Percentiles rank a stretch among this genome's conserved stretches.
These are phyloP conservation scores for Insectozyma bohioensis DNA, from an alignment of 1,139 yeast species.

Conservation along the genomic window DNA sequence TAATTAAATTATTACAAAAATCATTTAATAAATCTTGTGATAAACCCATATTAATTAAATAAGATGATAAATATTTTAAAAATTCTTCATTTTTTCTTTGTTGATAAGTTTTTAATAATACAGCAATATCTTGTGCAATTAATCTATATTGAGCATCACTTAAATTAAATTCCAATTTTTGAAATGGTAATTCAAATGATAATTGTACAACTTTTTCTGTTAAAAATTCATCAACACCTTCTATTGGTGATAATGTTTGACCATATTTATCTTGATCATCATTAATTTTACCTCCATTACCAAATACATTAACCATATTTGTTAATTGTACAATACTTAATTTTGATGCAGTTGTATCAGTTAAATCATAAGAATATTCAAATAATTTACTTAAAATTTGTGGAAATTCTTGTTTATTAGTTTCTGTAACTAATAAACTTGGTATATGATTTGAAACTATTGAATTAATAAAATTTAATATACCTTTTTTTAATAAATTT, in stretches of 20 bases:
- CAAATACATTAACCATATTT: constrained; percentile 62
- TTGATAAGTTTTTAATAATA: constrained; percentile 66
- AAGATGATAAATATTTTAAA: constrained; percentile 50
- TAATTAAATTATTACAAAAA: constrained; percentile 55
- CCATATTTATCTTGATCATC: constrained; percentile 57
- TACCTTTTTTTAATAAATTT: constrained; percentile 63
- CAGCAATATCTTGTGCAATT: constrained; percentile 73
- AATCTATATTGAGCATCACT: constrained; percentile 79
- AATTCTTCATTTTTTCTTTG: constrained; percentile 39
- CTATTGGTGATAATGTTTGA: constrained; percentile 54
- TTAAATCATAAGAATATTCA: constrained; percentile 61
- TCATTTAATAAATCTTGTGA: constrained; percentile 56
- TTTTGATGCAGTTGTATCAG: constrained; percentile 58
- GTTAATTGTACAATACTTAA: constrained; percentile 68
- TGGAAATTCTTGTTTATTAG: constrained; percentile 64
- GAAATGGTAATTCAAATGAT: constrained; percentile 78
- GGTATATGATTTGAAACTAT: constrained; percentile 77
- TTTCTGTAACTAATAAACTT: constrained; percentile 68
- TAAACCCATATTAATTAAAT: constrained; percentile 61
- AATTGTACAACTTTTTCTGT: constrained; percentile 68
- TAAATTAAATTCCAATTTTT: constrained; percentile 60
- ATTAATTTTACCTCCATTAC: constrained; percentile 60
- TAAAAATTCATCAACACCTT: constrained; percentile 69
- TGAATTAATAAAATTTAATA: constrained; percentile 66
- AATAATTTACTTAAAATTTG: constrained; percentile 63